Evolutionary conservation across 352 stramenopile species (phyloP), one percentile per base, ranked within the genome.

Genomic region (Globisporangium carolinianum): DNA sequence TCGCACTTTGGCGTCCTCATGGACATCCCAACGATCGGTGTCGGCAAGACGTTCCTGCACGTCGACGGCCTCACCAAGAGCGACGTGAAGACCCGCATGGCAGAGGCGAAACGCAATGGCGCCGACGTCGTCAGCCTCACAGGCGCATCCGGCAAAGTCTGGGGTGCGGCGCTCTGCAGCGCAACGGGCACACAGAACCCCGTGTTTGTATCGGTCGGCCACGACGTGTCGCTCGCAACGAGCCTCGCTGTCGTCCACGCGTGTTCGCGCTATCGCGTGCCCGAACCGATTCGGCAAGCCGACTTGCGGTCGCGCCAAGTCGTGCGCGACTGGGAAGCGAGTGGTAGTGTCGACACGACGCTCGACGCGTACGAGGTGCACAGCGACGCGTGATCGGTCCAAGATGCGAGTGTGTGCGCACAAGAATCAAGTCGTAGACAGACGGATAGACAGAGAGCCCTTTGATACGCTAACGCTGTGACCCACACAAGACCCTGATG

Each of bases 1-100:
- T 97, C 84, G 38, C 94, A 97, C 71, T 83, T 98, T 41, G 94
- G 94, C 15, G 90, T 98, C 24, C 70, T 95, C 7, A 80, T 79
- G 46, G 68, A 72, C n/a, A 84, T 98, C 49, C 86, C 87, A 4
- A 98, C 89, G 0, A 87, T 98, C 50, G 94, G 95, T 6, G 79
- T 98, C 10, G 83, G 83, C 41, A 95, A 96, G 65, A 94, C 79
- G 4, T 95, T 97, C 59, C 76, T 97, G 24, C 83, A 95, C 55
- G 75, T 96, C 14, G 87, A 96, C 56, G 87, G 89, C 11, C 76
- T 94, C 38, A 92, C 89, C 4, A 91, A 89, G 43, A 43, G 65
- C 7, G 71, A 80, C 50, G 78, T 89, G 39, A 86, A 82, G 62
- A 49, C 56, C 15, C 55, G 79, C 6, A 81, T 94, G 71, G 42